Conservation (phyloP, 2,329 filamentous ascomycete genomes). For the Alternaria sp. region DNA sequence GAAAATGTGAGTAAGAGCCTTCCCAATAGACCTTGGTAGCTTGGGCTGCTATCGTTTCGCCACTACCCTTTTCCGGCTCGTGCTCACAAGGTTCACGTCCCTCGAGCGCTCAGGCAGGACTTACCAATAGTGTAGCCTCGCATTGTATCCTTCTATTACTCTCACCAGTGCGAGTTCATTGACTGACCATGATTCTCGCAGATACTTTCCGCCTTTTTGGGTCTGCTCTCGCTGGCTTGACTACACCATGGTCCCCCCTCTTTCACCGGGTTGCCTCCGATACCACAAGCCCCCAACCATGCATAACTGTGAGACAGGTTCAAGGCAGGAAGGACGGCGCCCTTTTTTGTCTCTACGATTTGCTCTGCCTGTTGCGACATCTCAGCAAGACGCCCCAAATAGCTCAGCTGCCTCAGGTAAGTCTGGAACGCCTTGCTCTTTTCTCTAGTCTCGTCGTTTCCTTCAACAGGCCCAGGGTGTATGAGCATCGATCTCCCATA, state of each 20-base stretch:
- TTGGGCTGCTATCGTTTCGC: neutral
- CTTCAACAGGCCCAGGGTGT: conserved; percentile 1
- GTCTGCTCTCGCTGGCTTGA: neutral
- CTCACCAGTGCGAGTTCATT: neutral
- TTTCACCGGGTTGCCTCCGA: too few species aligned
- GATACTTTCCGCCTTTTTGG: neutral
- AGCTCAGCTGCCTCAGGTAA: neutral
- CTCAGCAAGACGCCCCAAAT: neutral
- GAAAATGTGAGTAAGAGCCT: neutral
- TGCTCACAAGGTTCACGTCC: neutral
- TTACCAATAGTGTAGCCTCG: neutral
- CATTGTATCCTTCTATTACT: neutral
- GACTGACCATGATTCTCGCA: neutral
- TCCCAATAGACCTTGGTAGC: neutral
- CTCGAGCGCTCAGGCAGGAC: neutral
- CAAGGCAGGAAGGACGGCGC: too few species aligned
- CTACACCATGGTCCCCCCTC: neutral
- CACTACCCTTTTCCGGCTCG: neutral
- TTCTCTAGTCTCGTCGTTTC: too few species aligned
- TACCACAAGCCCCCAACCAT: too few species aligned
- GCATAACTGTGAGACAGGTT: too few species aligned
- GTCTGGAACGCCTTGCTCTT: neutral
- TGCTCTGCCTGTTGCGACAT: neutral
- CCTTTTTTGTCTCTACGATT: too few species aligned
- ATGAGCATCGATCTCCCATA: conserved; percentile 6